Evolutionary conservation across 768 basidiomycete genomes (phyloP).

Genomic region (Crepidotus variabilis): DNA sequence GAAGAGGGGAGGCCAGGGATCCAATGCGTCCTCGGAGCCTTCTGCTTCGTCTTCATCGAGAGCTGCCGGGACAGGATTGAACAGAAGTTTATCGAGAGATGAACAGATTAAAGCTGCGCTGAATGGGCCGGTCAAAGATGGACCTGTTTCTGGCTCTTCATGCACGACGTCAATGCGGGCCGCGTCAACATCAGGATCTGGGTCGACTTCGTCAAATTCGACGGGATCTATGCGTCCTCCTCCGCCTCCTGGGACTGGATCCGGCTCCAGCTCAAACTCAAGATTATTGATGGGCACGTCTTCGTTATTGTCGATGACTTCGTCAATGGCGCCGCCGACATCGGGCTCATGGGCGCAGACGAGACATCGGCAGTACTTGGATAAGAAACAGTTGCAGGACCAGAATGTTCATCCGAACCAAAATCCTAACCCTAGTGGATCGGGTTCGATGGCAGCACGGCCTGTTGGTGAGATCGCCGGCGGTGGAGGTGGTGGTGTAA

Average conservation of each 20-base stretch:
- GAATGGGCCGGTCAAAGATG: too few relatives aligned
- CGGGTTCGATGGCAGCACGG: not conserved
- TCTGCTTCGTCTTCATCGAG: too few relatives aligned
- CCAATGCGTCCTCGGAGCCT: too few relatives aligned
- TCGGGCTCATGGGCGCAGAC: conserved; percentile 12
- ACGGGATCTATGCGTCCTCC: not conserved
- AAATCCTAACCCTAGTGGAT: not conserved
- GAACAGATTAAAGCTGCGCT: not conserved
- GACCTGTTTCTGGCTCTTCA: too few relatives aligned
- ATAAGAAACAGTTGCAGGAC: conserved; percentile 12
- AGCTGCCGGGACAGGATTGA: not conserved
- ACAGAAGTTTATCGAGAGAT: not conserved
- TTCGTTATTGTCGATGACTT: conserved; percentile 2
- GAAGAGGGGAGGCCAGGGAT: too few relatives aligned
- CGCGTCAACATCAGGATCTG: not conserved
- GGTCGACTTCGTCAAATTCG: conserved; percentile 5
- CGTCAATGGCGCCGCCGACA: conserved; percentile 1
- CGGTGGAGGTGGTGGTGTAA: too few relatives aligned
- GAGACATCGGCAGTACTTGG: conserved; percentile 14
- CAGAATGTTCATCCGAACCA: conserved; percentile 15
- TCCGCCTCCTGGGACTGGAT: not conserved
- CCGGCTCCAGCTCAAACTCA: conserved; percentile 7
- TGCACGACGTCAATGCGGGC: too few relatives aligned
- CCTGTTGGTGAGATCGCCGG: not conserved
- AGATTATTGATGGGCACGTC: conserved; percentile 3